A percentile compares a stretch with the other conserved stretches of the same genome.
Conservation (phyloP, 2,329 filamentous ascomycete genomes). For the Clarireedia homoeocarpa region DNA sequence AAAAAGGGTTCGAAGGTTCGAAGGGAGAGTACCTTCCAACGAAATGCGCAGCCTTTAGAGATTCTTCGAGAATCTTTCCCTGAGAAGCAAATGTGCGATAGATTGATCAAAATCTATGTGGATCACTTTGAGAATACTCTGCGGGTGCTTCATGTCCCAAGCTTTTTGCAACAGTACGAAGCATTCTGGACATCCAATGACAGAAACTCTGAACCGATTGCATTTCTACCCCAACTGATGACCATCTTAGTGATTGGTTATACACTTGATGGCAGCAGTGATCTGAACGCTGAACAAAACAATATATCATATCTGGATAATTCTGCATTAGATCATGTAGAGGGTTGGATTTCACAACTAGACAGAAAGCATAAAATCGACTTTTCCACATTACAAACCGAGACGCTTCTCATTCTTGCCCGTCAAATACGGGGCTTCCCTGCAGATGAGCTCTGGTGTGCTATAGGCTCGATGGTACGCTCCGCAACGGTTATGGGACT, state of each 20-base stretch:
- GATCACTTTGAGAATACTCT: conserved; percentile 35
- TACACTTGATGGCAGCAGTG: conserved; percentile 1
- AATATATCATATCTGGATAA: conserved; percentile 9
- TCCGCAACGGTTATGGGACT: conserved; percentile 49
- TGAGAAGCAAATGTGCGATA: conserved; percentile 7
- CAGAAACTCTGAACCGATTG: conserved; percentile 1
- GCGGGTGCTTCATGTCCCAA: conserved; percentile 36
- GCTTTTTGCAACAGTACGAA: conserved; percentile 36
- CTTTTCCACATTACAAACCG: conserved; percentile 11
- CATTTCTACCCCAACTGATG: conserved; percentile 11
- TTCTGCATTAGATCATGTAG: conserved; percentile 8
- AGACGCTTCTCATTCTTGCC: conserved; percentile 9
- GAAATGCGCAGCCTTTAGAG: not conserved
- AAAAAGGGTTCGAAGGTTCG: conserved; percentile 1
- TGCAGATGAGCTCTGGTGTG: conserved; percentile 11
- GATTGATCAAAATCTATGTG: conserved; percentile 32
- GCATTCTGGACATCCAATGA: conserved; percentile 31
- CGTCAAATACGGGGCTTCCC: conserved; percentile 5
- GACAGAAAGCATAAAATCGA: conserved; percentile 9
- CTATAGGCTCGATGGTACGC: conserved; percentile 39
- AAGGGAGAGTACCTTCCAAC: conserved; percentile 6
- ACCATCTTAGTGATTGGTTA: conserved; percentile 11
- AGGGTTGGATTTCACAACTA: conserved; percentile 10
- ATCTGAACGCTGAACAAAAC: conserved; percentile 1
- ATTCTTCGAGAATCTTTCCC: conserved; percentile 10